Percentiles rank a stretch among this genome's conserved stretches.
Evolutionary conservation across 2,329 filamentous ascomycete genomes (phyloP).

Genomic region (Cordyceps cateniannulata): DNA sequence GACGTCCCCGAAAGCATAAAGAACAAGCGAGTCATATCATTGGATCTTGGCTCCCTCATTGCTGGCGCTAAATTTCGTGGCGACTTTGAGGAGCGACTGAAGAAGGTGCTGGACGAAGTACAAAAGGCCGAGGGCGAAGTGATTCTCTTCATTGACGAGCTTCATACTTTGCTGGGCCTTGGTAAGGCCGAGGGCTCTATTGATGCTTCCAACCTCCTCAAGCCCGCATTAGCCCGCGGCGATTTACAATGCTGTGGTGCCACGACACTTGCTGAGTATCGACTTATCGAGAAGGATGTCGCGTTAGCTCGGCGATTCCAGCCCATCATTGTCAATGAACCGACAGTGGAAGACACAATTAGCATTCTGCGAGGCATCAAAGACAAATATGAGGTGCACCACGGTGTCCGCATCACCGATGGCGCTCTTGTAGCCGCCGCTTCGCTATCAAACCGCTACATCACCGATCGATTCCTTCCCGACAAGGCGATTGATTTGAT

Average conservation of each 20-base stretch:
- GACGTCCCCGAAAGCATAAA: conserved; percentile 96
- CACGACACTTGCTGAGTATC: conserved; percentile 87
- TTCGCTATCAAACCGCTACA: conserved; percentile 89
- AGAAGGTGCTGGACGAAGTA: conserved; percentile 85
- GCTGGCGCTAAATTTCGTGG: conserved; percentile 93
- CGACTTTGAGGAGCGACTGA: conserved; percentile 91
- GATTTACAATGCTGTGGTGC: conserved; percentile 94
- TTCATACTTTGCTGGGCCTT: conserved; percentile 84
- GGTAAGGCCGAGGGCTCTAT: conserved; percentile 96
- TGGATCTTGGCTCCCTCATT: conserved; percentile 89
- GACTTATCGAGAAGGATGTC: conserved; percentile 91
- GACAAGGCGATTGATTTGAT: conserved; percentile 97
- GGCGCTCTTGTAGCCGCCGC: conserved; percentile 87
- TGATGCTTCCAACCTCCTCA: conserved; percentile 90
- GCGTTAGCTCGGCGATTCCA: conserved; percentile 90
- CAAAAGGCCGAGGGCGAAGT: conserved; percentile 82
- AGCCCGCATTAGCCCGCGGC: conserved; percentile 86
- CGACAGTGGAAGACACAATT: conserved; percentile 84
- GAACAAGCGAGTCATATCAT: conserved; percentile 79
- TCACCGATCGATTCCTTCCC: conserved; percentile 90
- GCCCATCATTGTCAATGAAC: conserved; percentile 88
- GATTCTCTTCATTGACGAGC: conserved; percentile 91
- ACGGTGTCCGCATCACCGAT: conserved; percentile 92
- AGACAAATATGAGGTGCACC: conserved; percentile 94
- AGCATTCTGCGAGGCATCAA: conserved; percentile 95